These are phyloP conservation scores for Rhizoctonia solani DNA, from an alignment of 1,284 basidiomycete genomes.

Conservation along the genomic window DNA sequence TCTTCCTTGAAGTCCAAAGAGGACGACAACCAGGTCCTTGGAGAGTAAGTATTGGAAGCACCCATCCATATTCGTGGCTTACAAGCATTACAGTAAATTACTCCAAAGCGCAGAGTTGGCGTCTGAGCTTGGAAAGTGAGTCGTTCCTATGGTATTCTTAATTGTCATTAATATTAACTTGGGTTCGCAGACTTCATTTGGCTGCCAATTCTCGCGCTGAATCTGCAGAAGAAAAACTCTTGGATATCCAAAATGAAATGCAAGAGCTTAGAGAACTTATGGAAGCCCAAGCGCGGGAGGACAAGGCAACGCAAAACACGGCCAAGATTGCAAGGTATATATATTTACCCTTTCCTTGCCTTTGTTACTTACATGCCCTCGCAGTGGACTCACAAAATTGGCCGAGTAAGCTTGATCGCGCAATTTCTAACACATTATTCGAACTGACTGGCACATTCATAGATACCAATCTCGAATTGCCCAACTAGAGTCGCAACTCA, in stretches of 20 bases:
- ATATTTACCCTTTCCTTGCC: background rate
- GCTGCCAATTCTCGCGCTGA: constrained; percentile 11
- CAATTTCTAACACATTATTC: background rate
- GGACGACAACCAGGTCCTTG: background rate
- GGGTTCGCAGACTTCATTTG: constrained; percentile 6
- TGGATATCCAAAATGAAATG: background rate
- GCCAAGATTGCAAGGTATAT: background rate
- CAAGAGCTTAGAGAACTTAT: background rate
- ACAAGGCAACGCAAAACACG: background rate
- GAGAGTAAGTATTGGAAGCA: background rate
- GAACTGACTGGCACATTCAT: background rate
- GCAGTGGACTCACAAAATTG: background rate
- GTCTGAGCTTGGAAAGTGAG: constrained; percentile 10
- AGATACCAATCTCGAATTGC: constrained; percentile 2
- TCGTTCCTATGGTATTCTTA: background rate
- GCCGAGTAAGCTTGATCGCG: constrained; percentile 1
- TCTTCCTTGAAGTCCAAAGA: background rate
- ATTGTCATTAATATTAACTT: too few species aligned
- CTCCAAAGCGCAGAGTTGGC: constrained; percentile 24
- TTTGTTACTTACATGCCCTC: background rate
- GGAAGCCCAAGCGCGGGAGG: background rate
- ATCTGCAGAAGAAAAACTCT: background rate
- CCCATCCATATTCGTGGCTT: background rate
- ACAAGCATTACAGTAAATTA: background rate
- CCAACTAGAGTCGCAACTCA: constrained; percentile 1